Base-by-base conservation (phyloP, 768 basidiomycete genomes). In the Pleurotus giganteus region DNA sequence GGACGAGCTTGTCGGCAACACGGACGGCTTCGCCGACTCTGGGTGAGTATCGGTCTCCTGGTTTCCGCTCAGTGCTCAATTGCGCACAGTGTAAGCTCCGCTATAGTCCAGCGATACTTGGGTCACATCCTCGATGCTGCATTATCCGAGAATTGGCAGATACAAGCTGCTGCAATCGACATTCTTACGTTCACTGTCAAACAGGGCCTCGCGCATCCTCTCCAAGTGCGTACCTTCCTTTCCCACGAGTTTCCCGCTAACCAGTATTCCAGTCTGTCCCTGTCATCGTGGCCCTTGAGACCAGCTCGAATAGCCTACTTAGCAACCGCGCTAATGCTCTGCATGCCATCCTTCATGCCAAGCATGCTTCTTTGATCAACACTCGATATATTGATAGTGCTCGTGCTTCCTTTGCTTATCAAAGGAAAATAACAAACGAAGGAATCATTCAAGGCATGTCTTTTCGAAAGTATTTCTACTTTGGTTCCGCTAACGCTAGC, bases 1-100 rank as follows among this genome's bases (percentile, higher is more conserved):
- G 86, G 88, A 89, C 0, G 93, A 97, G 63, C 76, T 99, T 7
- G 89, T 98, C 3, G 97, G 97, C 0, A 95, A 96, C 62, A 94
- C 94, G 0, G 89, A 94, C 63, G 93, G 89, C 1, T 96, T 98
- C 66, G 94, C 96, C 0, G 97, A 98, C 62, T 98, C 96, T 4
- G 95, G 95, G 97, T 98, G 70, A 62, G 83, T 27, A n/a, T n/a
- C n/a, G n/a, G n/a, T n/a, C n/a, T n/a, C n/a, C n/a, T n/a, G n/a
- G n/a, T n/a, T n/a, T n/a, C n/a, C n/a, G n/a, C n/a, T n/a, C n/a
- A n/a, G n/a, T n/a, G n/a, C n/a, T n/a, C n/a, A n/a, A n/a, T n/a
- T n/a, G n/a, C n/a, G n/a, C n/a, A n/a, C 63, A 98, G 96, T 24
- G 92, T 98, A 57, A 93, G 91, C 68, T 95, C 96, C 1, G 91